phyloP scores from a whole-genome alignment of 306 rosid genomes.

The Cicer bijugum region DNA sequence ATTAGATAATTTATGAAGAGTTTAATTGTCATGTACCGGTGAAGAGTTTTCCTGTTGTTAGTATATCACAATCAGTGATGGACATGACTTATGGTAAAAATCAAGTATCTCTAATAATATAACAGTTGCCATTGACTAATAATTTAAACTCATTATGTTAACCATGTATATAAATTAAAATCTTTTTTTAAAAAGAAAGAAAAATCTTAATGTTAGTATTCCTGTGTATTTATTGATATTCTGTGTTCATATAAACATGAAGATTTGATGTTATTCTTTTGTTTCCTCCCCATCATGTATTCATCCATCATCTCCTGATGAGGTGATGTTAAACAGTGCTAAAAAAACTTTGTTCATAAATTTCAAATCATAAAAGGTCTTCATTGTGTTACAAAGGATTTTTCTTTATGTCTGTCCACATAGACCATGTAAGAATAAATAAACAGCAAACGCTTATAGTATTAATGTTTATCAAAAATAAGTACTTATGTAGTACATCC shows the following conservation, averaged over 20 bases:
- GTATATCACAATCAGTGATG: no score
- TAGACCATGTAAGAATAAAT: no score
- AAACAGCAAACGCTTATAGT: no score
- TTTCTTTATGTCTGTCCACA: slow-evolving; percentile 2
- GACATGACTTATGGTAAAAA: no score
- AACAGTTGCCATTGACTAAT: no score
- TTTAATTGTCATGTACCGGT: no score
- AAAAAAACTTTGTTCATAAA: not conserved
- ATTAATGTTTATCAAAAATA: no score
- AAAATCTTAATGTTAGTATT: not conserved
- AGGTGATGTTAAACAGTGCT: not conserved
- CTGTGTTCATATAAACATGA: not conserved
- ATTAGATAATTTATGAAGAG: not conserved
- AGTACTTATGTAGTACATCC: no score
- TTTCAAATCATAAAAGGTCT: not conserved
- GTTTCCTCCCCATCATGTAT: not conserved
- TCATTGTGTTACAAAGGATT: not conserved
- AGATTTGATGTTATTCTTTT: not conserved
- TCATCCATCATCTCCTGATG: not conserved
- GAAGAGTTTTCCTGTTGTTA: no score
- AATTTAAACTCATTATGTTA: no score
- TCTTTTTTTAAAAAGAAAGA: not conserved
- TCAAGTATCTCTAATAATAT: no score
- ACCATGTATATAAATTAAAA: no score
- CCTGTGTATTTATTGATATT: not conserved